Evolutionary conservation across 2,329 filamentous ascomycete species (phyloP), one percentile per base, ranked within the genome.

Genomic region (Sporothrix luriei): DNA sequence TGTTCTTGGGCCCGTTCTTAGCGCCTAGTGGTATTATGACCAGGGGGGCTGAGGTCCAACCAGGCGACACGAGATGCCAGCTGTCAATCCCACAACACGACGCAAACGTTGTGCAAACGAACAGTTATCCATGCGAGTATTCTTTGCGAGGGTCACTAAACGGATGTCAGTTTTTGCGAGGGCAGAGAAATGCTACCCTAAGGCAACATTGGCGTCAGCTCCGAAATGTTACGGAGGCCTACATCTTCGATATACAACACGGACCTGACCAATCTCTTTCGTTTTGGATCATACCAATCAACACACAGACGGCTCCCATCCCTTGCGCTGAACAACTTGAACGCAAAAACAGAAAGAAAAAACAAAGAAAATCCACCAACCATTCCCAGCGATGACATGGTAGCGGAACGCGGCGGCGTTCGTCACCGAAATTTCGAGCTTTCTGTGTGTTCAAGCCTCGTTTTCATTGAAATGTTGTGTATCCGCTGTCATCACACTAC

Each of bases 391-490:
- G 13, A 43, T 61, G 38, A 19, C n/a, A 57, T 26, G 38, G 38
- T 24, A 62, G 38, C 16, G n/a, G 43, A 21, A 26, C 26, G 13
- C n/a, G 11, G n/a, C 57, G 19, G 14, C 13, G 13, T 13, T 26
- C 38, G 14, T 16, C n/a, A 26, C 61, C 24, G 16, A 49, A 64
- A 21, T 21, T 26, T 49, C 61, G 13, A 48, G 2, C 2, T 10
- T 64, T 64, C 16, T 26, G 40, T 64, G 49, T 64, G 46, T 33
- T 24, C 11, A 49, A 33, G 33, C 13, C 19, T 9, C 43, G 19
- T 46, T 11, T 21, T n/a, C 46, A 64, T 49, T 33, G n/a, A 13
- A 5, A 64, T 64, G 61, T 24, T 64, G 46, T 64, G 61, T 49
- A 64, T 29, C 46, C 16, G 43, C 33, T 49, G 9, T 11, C 24